These are phyloP conservation scores for Hibiscus tridactylites DNA, from an alignment of 345 rosid genomes.

Conservation along the genomic window DNA sequence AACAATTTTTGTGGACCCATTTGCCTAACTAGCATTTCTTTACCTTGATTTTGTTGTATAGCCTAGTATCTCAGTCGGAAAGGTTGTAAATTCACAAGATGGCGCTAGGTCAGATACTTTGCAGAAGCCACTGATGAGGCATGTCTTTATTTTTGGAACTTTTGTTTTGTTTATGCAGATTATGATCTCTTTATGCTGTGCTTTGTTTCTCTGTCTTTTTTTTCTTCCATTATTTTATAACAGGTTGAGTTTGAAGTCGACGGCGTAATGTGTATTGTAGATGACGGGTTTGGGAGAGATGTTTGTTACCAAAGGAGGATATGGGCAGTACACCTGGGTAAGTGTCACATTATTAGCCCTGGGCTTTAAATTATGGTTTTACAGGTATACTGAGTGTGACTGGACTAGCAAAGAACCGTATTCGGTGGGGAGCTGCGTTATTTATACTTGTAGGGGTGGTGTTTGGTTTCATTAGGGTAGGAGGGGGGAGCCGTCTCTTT, in stretches of 20 bases:
- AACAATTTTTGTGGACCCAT: slow-evolving; percentile 9
- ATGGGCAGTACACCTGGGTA: slow-evolving; percentile 12
- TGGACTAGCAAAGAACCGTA: not conserved
- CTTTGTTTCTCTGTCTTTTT: slow-evolving; percentile 2
- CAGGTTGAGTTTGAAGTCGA: slow-evolving; percentile 35
- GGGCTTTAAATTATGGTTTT: slow-evolving; percentile 14
- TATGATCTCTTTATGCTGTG: slow-evolving; percentile 28
- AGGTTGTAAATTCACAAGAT: slow-evolving; percentile 34
- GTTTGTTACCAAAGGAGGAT: not conserved
- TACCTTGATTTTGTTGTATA: slow-evolving; percentile 19
- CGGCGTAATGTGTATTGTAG: slow-evolving; percentile 10
- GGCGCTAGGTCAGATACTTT: slow-evolving; percentile 65
- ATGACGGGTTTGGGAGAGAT: not conserved
- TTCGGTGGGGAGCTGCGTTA: not conserved
- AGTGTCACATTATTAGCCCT: slow-evolving; percentile 11
- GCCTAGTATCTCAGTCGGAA: slow-evolving; percentile 32
- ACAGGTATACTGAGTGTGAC: slow-evolving; percentile 10
- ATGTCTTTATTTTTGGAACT: slow-evolving; percentile 33
- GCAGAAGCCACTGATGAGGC: slow-evolving; percentile 56
- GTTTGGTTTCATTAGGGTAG: not conserved
- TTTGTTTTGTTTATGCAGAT: slow-evolving; percentile 16
- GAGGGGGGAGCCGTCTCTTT: not conserved
- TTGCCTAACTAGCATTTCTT: slow-evolving; percentile 1
- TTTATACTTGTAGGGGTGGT: not conserved
- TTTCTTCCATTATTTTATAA: slow-evolving; percentile 6